These are phyloP conservation scores for Arthonia radiata DNA, from an alignment of 495 filamentous ascomycete genomes.

Conservation along the genomic window DNA sequence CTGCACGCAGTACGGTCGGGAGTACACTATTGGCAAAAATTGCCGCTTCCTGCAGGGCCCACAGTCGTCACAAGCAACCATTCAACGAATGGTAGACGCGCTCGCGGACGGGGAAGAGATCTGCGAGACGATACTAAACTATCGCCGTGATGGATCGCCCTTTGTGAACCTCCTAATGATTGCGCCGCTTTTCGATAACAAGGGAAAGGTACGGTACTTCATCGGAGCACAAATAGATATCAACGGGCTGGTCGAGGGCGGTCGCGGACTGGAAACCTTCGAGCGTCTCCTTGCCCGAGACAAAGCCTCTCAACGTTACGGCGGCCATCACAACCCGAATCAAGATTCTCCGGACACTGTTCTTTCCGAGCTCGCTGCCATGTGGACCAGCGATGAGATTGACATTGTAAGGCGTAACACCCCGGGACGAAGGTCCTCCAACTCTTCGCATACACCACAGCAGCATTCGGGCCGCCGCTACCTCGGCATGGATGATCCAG, in stretches of 20 bases:
- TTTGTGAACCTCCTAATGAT: constrained; percentile 47
- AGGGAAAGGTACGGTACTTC: constrained; percentile 30
- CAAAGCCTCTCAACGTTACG: constrained; percentile 6
- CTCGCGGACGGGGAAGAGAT: constrained; percentile 32
- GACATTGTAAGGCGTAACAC: constrained; percentile 5
- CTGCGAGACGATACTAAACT: constrained; percentile 43
- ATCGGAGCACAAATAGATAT: constrained; percentile 41
- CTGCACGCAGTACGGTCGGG: constrained; percentile 34
- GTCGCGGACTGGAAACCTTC: constrained; percentile 29
- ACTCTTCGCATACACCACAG: too few relatives aligned
- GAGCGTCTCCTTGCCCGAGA: constrained; percentile 18
- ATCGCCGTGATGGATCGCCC: constrained; percentile 35
- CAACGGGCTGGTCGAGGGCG: constrained; percentile 30
- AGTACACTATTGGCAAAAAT: constrained; percentile 32
- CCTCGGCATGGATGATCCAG: constrained; percentile 10
- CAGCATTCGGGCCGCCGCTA: constrained; percentile 4
- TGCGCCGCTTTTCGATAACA: constrained; percentile 34
- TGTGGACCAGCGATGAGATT: constrained; percentile 14
- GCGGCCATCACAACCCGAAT: constrained; percentile 2
- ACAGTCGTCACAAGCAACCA: constrained; percentile 23
- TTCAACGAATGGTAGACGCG: constrained; percentile 29
- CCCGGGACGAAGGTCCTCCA: too few relatives aligned
- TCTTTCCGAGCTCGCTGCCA: constrained; percentile 9
- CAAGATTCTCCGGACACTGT: constrained; percentile 4
- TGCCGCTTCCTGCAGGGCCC: constrained; percentile 41